Percentiles rank a stretch among this genome's conserved stretches.
These are phyloP conservation scores for Rhodotorula glutinis DNA, from an alignment of 1,284 basidiomycete species.

Conservation along the genomic window DNA sequence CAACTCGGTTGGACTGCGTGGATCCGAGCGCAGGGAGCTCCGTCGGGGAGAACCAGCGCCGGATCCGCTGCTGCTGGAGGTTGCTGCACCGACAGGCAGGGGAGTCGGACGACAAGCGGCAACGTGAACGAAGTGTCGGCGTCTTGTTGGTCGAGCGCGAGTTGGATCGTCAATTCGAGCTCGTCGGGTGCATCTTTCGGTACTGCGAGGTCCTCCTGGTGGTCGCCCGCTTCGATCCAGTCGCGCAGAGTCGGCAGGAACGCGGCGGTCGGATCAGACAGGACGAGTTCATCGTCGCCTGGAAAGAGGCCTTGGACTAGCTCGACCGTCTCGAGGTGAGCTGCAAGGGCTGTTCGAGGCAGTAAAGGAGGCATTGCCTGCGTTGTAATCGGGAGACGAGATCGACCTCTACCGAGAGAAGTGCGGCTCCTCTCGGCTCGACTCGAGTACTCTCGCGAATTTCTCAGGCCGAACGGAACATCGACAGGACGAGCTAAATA, in stretches of 20 bases:
- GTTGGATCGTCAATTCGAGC: slow-evolving; percentile 8
- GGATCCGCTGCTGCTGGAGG: background rate
- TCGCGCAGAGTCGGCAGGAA: slow-evolving; percentile 11
- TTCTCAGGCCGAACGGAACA: too few relatives aligned
- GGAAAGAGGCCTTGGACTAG: slow-evolving; percentile 24
- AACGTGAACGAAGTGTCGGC: slow-evolving; percentile 3
- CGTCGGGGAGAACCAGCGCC: background rate
- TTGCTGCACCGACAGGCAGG: slow-evolving; percentile 10
- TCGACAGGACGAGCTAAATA: too few relatives aligned
- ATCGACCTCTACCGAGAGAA: too few relatives aligned
- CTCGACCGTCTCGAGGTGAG: slow-evolving; percentile 30
- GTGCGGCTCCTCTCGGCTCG: too few relatives aligned
- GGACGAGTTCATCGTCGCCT: slow-evolving; percentile 20
- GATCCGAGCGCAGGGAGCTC: background rate
- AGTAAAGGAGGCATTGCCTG: background rate
- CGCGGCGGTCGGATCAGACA: slow-evolving; percentile 1
- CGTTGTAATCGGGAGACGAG: too few relatives aligned
- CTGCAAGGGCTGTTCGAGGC: background rate
- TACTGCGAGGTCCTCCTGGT: background rate
- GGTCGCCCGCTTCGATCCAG: slow-evolving; percentile 3
- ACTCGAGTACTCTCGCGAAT: too few relatives aligned
- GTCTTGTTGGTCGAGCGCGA: slow-evolving; percentile 7
- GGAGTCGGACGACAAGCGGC: slow-evolving; percentile 13
- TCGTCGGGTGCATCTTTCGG: slow-evolving; percentile 2
- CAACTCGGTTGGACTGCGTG: slow-evolving; percentile 19